Evolutionary conservation across 306 rosid genomes (phyloP).

Genomic region (Lotus japonicus): DNA sequence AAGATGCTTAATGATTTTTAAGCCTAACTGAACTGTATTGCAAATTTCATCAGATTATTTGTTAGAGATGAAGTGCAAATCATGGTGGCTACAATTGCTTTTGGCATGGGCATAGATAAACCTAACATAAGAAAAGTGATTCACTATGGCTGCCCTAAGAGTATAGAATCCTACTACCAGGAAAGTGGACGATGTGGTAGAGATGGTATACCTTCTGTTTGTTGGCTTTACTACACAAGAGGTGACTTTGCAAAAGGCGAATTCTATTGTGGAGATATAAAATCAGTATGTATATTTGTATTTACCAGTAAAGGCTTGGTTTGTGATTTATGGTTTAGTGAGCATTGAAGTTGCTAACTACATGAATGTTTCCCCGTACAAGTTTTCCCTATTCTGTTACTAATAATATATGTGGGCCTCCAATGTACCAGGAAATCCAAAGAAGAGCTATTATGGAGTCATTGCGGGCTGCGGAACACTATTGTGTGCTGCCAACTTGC

Average conservation of each 20-base stretch:
- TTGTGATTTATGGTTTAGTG: neutral
- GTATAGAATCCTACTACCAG: conserved; percentile 84
- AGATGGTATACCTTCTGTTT: conserved; percentile 86
- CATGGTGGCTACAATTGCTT: conserved; percentile 94
- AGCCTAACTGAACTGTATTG: conserved; percentile 11
- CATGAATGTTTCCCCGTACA: conserved; percentile 8
- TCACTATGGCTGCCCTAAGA: conserved; percentile 93
- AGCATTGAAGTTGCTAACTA: conserved; percentile 16
- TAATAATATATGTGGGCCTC: conserved; percentile 11
- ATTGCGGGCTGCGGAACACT: conserved; percentile 66
- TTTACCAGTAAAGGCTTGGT: neutral
- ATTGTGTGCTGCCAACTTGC: conserved; percentile 69
- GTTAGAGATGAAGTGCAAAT: conserved; percentile 70
- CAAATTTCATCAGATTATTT: conserved; percentile 53
- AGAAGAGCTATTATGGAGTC: conserved; percentile 75
- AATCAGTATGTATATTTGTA: conserved; percentile 38
- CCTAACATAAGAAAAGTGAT: conserved; percentile 87
- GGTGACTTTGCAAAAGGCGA: conserved; percentile 64
- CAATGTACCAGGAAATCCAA: conserved; percentile 55
- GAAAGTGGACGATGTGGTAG: conserved; percentile 95
- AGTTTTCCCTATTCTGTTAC: conserved; percentile 17
- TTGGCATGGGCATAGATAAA: conserved; percentile 98
- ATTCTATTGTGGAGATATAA: conserved; percentile 57
- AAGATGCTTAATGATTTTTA: conserved; percentile 12
- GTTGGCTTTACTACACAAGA: conserved; percentile 93